Evolutionary conservation across 257 asterid species (phyloP), one percentile per base, ranked within the genome.

Genomic region (Coffea canephora): DNA sequence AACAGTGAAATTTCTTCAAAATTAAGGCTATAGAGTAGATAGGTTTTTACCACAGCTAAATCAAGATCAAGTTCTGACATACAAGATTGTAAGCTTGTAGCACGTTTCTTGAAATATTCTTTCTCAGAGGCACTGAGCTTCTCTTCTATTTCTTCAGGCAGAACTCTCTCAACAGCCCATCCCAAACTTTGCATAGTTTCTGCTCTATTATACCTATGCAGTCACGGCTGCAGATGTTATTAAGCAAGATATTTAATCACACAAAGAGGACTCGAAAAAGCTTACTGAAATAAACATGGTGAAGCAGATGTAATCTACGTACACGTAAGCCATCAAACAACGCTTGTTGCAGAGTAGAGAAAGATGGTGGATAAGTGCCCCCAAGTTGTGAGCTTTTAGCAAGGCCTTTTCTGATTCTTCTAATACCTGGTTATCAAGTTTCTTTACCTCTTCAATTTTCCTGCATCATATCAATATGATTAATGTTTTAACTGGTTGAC

Each of bases 281-380:
- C 49, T 5, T 19, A 45, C 9, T 50, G 5, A 41, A 70, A 52
- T 64, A 57, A 27, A 74, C 43, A 45, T 75, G 6, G 50, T 57
- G 75, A 27, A 79, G 74, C 23, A 66, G 36, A 70, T 73, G 73
- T 50, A 27, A 39, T 61, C 77, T 74, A 78, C 92, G 86, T 86
- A 95, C 99, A 86, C 89, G 80, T 92, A 95, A 80, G 97, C 93
- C 98, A 92, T 95, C 86, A 95, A 91, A 82, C 98, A 92, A 1
- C 99, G 97, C 82, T 95, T 95, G 81, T 89, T 95, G 81, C 97
- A 98, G 77, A 91, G 89, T 64, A 93, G 77, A 36, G 98, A 93
- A 74, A 88, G 90, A 87, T 93, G 99, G 88, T 95, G 99, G 79
- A 91, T 88, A 48, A 95, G 90, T 76, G 95, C 94, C 75, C 99